Evolutionary conservation across 441 rosid species (phyloP).

Genomic region (Aquilaria agallochum): DNA sequence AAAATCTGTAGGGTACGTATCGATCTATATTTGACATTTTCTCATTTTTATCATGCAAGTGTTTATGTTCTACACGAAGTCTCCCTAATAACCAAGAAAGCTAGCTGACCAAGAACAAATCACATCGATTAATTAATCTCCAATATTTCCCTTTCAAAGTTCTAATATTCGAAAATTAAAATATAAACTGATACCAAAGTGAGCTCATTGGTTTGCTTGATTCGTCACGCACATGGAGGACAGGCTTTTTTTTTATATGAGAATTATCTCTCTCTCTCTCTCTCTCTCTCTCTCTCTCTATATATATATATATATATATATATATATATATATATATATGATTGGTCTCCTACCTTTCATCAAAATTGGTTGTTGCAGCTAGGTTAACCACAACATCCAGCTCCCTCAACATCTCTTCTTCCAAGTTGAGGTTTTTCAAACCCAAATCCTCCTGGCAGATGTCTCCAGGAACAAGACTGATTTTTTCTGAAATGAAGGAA

Average conservation of each 20-base stretch:
- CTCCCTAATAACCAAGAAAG: no score
- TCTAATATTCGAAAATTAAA: not conserved
- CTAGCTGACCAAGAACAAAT: no score
- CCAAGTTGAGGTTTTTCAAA: slow-evolving; percentile 35
- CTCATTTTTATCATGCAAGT: no score
- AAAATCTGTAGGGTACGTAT: no score
- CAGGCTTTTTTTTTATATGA: not conserved
- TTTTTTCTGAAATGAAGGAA: slow-evolving; percentile 49
- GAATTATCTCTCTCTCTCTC: no score
- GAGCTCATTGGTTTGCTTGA: not conserved
- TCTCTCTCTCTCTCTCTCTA: no score
- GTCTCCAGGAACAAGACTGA: slow-evolving; percentile 64
- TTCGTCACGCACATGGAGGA: not conserved
- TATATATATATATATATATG: not conserved
- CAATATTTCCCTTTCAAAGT: no score
- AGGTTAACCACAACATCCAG: slow-evolving; percentile 61
- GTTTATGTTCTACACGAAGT: no score
- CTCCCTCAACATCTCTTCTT: slow-evolving; percentile 45
- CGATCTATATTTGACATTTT: no score
- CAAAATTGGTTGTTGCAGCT: slow-evolving; percentile 86
- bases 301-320: not conserved
- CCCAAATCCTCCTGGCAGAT: slow-evolving; percentile 58
- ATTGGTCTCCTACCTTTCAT: slow-evolving; percentile 53
- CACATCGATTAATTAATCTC: no score
- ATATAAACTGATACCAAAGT: not conserved